Conservation (phyloP, 129 eudicot species). For the Deinandra increscens region DNA sequence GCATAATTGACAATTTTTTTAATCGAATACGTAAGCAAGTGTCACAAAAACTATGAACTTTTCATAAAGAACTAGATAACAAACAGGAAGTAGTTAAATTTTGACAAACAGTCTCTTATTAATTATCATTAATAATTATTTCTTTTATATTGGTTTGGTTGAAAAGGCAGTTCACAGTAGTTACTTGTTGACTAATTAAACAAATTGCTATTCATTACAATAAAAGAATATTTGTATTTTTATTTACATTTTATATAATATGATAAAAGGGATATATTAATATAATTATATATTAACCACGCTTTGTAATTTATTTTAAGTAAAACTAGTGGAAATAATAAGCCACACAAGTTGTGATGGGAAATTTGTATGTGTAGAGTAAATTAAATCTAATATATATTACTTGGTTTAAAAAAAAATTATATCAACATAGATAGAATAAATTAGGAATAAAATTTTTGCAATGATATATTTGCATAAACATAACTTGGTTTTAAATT, state of each 20-base stretch:
- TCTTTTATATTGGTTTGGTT: constrained; percentile 31
- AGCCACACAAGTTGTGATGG: too few species aligned
- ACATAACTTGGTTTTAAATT: too few species aligned
- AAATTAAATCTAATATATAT: too few species aligned
- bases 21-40: constrained; percentile 15
- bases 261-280: background rate
- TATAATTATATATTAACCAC: background rate
- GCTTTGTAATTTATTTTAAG: background rate
- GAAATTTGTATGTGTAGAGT: too few species aligned
- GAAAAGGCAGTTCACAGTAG: constrained; percentile 21
- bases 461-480: too few species aligned
- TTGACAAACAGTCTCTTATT: constrained; percentile 23
- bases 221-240: background rate
- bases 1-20: background rate
- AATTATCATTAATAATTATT: constrained; percentile 1
- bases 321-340: too few species aligned
- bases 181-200: constrained; percentile 27
- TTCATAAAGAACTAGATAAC: constrained; percentile 11
- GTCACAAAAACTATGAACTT: background rate
- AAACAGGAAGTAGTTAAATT: constrained; percentile 23
- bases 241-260: background rate
- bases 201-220: constrained; percentile 12
- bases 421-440: too few species aligned
- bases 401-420: too few species aligned
- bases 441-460: too few species aligned